phyloP scores from a whole-genome alignment of 805 yeast species.

The Metschnikowia drakensbergensis region DNA sequence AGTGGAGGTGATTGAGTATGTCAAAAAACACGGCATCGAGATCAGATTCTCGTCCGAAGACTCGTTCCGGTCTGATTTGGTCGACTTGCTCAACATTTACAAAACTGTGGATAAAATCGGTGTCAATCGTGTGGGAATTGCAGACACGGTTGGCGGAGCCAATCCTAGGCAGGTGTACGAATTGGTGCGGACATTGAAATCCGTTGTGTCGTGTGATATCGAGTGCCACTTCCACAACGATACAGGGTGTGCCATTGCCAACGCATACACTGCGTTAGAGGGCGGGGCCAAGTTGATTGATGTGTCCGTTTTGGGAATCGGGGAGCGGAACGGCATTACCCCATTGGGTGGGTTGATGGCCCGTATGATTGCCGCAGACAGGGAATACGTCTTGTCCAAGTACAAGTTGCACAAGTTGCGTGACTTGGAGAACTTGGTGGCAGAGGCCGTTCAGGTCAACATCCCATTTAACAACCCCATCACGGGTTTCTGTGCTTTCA shows the following conservation, averaged over 20 bases:
- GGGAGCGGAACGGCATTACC: slow-evolving; percentile 98
- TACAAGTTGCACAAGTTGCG: slow-evolving; percentile 94
- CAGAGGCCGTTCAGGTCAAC: slow-evolving; percentile 95
- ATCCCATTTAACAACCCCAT: slow-evolving; percentile 98
- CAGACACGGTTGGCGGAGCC: slow-evolving; percentile 98
- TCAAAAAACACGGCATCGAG: slow-evolving; percentile 94
- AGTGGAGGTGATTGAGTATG: slow-evolving; percentile 94
- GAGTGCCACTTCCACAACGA: slow-evolving; percentile 99
- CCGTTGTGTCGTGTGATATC: slow-evolving; percentile 93
- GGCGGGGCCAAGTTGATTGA: slow-evolving; percentile 96
- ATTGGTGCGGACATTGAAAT: slow-evolving; percentile 86
- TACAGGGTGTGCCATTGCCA: slow-evolving; percentile 98
- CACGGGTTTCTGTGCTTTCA: slow-evolving; percentile 98
- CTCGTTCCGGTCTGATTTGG: slow-evolving; percentile 94
- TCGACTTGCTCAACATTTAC: slow-evolving; percentile 90
- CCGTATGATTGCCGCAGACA: slow-evolving; percentile 97
- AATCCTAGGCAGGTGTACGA: slow-evolving; percentile 99
- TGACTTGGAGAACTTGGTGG: slow-evolving; percentile 92
- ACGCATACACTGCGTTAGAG: slow-evolving; percentile 96
- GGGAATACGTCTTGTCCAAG: slow-evolving; percentile 91
- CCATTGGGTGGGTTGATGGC: slow-evolving; percentile 99
- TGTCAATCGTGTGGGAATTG: slow-evolving; percentile 98
- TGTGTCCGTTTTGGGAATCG: slow-evolving; percentile 94
- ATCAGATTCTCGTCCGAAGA: slow-evolving; percentile 96
- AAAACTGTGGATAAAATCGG: slow-evolving; percentile 96